These are phyloP conservation scores for Cordyceps farinosa DNA, from an alignment of 2,329 filamentous ascomycete species.

Conservation along the genomic window DNA sequence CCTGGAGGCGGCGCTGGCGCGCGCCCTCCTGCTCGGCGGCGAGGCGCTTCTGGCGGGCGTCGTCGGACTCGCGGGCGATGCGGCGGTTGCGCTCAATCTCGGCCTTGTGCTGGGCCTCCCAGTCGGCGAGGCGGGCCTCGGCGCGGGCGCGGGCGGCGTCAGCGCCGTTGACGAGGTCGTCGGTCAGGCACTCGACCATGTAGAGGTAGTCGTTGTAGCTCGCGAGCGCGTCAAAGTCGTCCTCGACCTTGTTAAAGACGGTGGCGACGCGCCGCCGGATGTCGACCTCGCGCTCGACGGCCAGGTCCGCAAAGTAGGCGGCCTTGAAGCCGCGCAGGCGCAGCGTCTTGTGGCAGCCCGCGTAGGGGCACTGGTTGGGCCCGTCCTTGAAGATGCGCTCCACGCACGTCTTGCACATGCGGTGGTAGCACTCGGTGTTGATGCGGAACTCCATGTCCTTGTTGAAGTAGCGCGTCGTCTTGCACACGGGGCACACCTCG, in stretches of 20 bases:
- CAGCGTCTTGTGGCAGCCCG: constrained; percentile 81
- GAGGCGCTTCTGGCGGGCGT: constrained; percentile 52
- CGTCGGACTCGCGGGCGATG: constrained; percentile 54
- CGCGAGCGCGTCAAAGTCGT: constrained; percentile 81
- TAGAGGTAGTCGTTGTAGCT: constrained; percentile 95
- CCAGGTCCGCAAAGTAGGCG: constrained; percentile 86
- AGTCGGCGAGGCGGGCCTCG: constrained; percentile 50
- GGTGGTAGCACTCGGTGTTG: constrained; percentile 98
- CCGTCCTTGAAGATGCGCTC: constrained; percentile 90
- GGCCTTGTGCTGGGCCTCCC: constrained; percentile 68
- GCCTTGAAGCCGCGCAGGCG: constrained; percentile 79
- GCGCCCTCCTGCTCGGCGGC: constrained; percentile 64
- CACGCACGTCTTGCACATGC: constrained; percentile 96
- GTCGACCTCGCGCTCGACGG: constrained; percentile 89
- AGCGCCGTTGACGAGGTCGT: constrained; percentile 74
- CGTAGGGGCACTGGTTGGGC: constrained; percentile 87
- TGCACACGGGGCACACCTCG: constrained; percentile 95
- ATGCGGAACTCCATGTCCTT: constrained; percentile 91
- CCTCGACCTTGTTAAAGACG: constrained; percentile 84
- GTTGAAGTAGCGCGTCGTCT: constrained; percentile 93
- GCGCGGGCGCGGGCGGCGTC: constrained; percentile 56
- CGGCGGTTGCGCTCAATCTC: constrained; percentile 62
- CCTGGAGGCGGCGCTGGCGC: constrained; percentile 55
- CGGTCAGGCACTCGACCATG: constrained; percentile 83
- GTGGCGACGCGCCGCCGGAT: constrained; percentile 73